These are phyloP conservation scores for Trichoderma sp. DNA, from an alignment of 2,329 filamentous ascomycete genomes.

Conservation along the genomic window DNA sequence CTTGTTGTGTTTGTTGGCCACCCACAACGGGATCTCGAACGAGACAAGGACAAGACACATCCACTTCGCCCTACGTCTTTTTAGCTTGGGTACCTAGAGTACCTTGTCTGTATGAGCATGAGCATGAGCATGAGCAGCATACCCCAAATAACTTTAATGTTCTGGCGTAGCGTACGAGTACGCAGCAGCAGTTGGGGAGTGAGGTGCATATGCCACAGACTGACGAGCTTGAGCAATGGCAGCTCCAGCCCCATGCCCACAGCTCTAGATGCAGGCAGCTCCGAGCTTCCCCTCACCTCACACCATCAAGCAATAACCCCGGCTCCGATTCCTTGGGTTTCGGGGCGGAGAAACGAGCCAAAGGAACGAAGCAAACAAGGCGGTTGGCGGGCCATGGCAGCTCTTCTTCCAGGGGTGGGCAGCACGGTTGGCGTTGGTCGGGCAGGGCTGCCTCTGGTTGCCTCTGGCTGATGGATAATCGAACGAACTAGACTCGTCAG, in stretches of 20 bases:
- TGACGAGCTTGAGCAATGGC: background rate
- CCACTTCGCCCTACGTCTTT: background rate
- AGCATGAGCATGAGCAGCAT: background rate
- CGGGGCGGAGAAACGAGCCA: background rate
- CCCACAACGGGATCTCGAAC: background rate
- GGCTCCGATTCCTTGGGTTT: slow-evolving; percentile 3
- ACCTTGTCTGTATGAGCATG: background rate
- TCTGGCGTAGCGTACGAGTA: background rate
- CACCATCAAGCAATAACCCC: background rate
- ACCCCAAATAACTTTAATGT: background rate
- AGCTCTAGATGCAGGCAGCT: slow-evolving; percentile 3
- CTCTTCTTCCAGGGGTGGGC: background rate
- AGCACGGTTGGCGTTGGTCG: background rate
- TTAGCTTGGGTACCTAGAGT: background rate
- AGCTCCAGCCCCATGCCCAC: background rate
- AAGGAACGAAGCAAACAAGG: background rate
- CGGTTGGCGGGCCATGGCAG: slow-evolving; percentile 8
- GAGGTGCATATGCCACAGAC: background rate
- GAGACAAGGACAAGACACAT: background rate
- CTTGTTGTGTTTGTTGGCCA: background rate
- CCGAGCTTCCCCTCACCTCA: background rate
- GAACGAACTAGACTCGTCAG: background rate
- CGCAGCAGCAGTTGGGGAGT: background rate
- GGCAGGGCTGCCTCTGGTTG: background rate
- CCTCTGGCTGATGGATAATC: background rate